These are phyloP conservation scores for Euphorbia neoarborescens DNA, from an alignment of 441 rosid genomes.

Conservation along the genomic window DNA sequence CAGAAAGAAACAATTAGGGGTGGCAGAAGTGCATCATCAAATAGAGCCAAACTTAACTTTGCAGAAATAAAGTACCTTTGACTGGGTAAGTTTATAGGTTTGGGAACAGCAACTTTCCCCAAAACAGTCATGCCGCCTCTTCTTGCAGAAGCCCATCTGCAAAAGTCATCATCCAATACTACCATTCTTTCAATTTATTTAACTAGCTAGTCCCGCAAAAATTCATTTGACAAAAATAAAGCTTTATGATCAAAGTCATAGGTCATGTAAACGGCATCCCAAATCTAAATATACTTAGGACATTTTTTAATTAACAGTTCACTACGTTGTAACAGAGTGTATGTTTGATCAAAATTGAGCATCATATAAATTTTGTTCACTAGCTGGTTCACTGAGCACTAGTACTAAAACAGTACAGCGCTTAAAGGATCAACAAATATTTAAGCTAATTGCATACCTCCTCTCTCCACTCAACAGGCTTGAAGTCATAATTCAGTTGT, in stretches of 20 bases:
- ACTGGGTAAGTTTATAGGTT: conserved; percentile 96
- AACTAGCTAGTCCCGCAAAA: background rate
- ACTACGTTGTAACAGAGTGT: background rate
- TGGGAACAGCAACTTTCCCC: conserved; percentile 96
- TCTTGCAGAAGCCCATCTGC: conserved; percentile 81
- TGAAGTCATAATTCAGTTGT: conserved; percentile 44
- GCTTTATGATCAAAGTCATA: background rate
- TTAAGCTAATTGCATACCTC: conserved; percentile 31
- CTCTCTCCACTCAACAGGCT: conserved; percentile 52
- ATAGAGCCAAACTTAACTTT: conserved; percentile 16
- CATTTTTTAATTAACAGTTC: background rate
- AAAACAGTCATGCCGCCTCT: conserved; percentile 83
- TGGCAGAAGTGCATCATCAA: background rate
- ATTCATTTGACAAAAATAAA: background rate
- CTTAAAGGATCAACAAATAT: background rate
- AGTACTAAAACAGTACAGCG: background rate
- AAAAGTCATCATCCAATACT: conserved; percentile 14
- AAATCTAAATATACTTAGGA: background rate
- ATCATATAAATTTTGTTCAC: background rate
- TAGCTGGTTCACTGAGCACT: background rate
- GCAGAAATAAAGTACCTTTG: conserved; percentile 56
- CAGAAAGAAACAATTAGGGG: conserved; percentile 22
- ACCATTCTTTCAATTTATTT: background rate
- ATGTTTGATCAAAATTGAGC: background rate
- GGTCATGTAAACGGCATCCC: background rate